Evolutionary conservation across 2,329 filamentous ascomycete species (phyloP).

Genomic region (Pseudocercospora fijiensis): DNA sequence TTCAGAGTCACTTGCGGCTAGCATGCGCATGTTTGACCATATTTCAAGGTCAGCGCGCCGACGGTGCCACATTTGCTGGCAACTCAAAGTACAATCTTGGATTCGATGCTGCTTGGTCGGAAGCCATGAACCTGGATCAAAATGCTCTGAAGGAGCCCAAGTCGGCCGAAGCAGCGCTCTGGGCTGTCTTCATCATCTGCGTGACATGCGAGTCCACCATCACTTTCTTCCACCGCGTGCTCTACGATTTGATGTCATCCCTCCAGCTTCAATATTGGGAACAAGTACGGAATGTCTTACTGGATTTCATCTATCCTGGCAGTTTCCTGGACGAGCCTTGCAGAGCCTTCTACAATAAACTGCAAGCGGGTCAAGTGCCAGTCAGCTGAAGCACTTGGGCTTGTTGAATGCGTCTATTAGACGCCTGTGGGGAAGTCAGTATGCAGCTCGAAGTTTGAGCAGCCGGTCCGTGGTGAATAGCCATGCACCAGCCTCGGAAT

Average conservation of each 20-base stretch:
- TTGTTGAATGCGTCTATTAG: not conserved
- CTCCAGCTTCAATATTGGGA: constrained; percentile 36
- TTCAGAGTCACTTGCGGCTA: constrained; percentile 35
- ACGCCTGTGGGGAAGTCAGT: not conserved
- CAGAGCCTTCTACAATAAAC: constrained; percentile 33
- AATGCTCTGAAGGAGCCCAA: constrained; percentile 33
- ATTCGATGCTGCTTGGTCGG: constrained; percentile 36
- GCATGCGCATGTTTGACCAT: constrained; percentile 38
- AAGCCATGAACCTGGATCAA: constrained; percentile 33
- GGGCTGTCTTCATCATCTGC: constrained; percentile 38
- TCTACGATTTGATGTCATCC: constrained; percentile 30
- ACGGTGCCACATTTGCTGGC: constrained; percentile 32
- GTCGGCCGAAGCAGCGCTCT: constrained; percentile 36
- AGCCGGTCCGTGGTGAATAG: not conserved
- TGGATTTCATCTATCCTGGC: constrained; percentile 39
- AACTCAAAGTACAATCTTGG: constrained; percentile 35
- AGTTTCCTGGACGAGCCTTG: constrained; percentile 37
- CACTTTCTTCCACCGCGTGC: constrained; percentile 29
- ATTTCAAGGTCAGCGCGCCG: constrained; percentile 35
- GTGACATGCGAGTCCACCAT: constrained; percentile 36
- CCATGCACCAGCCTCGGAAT: not conserved
- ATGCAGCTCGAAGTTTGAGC: not conserved
- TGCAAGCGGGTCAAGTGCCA: constrained; percentile 18
- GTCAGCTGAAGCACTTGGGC: not conserved
- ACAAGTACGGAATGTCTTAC: constrained; percentile 35